Percentiles rank a stretch among this genome's conserved stretches.
These are phyloP conservation scores for Ophiocordyceps camponoti-saundersi DNA, from an alignment of 2,329 filamentous ascomycete species.

Conservation along the genomic window DNA sequence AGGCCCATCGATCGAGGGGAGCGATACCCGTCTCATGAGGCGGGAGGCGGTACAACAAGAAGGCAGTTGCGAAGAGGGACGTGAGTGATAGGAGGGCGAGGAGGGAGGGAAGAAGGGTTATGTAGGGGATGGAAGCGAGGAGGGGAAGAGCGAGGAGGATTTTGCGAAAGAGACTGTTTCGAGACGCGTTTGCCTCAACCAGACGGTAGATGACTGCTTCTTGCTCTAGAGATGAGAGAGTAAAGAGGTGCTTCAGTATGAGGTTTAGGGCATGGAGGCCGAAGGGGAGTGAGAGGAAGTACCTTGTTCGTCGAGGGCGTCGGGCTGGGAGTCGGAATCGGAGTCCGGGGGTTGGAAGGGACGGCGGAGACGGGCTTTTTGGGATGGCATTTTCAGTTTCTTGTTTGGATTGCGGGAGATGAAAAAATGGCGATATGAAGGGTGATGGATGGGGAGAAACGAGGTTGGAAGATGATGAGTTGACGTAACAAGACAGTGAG, in stretches of 20 bases:
- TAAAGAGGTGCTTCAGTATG: neutral
- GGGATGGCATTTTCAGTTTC: neutral
- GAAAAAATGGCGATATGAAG: no score
- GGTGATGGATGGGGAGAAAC: neutral
- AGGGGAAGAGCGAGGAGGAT: constrained; percentile 44
- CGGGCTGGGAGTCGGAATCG: constrained; percentile 34
- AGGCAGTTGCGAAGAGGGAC: constrained; percentile 45
- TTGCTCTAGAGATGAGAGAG: constrained; percentile 34
- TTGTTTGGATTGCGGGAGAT: neutral
- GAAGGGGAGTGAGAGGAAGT: constrained; percentile 2
- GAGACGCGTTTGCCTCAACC: constrained; percentile 33
- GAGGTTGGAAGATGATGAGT: no score
- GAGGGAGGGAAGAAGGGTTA: constrained; percentile 19
- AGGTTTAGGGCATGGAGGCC: neutral
- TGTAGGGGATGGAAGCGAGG: constrained; percentile 36
- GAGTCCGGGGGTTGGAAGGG: constrained; percentile 61
- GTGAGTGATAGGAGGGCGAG: constrained; percentile 41
- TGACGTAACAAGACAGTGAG: no score
- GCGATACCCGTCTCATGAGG: constrained; percentile 36
- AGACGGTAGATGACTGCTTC: constrained; percentile 43
- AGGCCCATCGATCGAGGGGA: constrained; percentile 26
- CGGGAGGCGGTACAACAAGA: constrained; percentile 38
- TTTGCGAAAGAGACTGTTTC: constrained; percentile 40
- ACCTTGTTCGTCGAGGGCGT: constrained; percentile 65
- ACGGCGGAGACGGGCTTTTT: constrained; percentile 47